Base-by-base conservation (phyloP, 2,329 filamentous ascomycete genomes). In the Neofusicoccum umdonicola region DNA sequence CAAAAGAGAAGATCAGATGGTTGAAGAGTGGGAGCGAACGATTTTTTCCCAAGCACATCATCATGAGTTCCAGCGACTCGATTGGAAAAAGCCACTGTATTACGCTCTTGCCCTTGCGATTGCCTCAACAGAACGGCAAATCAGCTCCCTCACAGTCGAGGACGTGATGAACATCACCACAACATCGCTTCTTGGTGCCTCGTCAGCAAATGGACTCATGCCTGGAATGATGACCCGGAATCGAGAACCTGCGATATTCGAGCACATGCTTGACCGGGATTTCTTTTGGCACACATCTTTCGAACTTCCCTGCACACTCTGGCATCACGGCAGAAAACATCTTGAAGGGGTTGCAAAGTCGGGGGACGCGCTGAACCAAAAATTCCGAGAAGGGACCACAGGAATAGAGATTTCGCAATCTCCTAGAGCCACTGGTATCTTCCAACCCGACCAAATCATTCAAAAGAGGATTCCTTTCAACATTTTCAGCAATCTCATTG, bases 221-320 rank as follows among this genome's bases (percentile, higher is more conserved):
- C 45, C 22, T 11, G 60, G 60, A 6, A 6, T 8, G 2, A 9
- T 62, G 3, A 12, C 50, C 8, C 11, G 41, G 27, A 52, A 4
- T 5, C 17, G 17, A n/a, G 45, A 51, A 0, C 44, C 45, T 6
- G 27, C 9, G 9, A 44, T 19, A 0, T 48, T 34, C 19, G 11
- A 12, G 1, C 34, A 61, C 17, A 1, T 17, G 19, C 1, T 1
- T 2, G 2, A 22, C 3, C 17, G 31, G 1, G 54, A 66, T 19
- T 47, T 8, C 37, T 66, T 62, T 31, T 64, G 63, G 63, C 39
- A 34, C 5, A 17, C 15, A 3, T 51, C 44, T n/a, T 67, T 67
- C 15, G 66, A 67, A 15, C 17, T 67, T 12, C 52, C 66, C 2
- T 61, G 51, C 31, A 50, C 64, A 8, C 22, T 67, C 13, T 66